Evolutionary conservation across 2,329 filamentous ascomycete species (phyloP).

Genomic region (Ascosphaera apis): DNA sequence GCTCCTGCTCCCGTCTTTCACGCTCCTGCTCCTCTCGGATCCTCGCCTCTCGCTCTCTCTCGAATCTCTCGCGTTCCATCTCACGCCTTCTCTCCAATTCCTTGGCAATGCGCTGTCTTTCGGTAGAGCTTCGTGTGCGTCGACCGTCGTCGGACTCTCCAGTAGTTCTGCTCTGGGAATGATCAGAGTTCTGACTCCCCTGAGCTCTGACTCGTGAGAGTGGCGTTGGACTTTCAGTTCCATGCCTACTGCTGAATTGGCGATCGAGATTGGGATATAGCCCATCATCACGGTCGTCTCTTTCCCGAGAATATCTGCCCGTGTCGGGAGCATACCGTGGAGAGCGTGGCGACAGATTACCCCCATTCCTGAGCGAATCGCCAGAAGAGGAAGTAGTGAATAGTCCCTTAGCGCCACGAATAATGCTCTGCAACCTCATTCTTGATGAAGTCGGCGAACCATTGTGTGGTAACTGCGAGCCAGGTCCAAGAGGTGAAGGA

Average conservation of each 20-base stretch:
- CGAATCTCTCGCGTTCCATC: slow-evolving; percentile 1
- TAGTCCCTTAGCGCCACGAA: slow-evolving; percentile 68
- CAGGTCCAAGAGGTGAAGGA: background rate
- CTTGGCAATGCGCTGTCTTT: slow-evolving; percentile 25
- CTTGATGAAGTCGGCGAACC: slow-evolving; percentile 81
- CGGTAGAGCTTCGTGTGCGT: slow-evolving; percentile 35
- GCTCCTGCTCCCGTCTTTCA: slow-evolving; percentile 1
- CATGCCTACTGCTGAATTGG: background rate
- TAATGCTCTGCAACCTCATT: slow-evolving; percentile 71
- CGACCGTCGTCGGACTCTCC: slow-evolving; percentile 10
- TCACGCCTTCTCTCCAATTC: slow-evolving; percentile 6
- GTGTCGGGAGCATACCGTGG: background rate
- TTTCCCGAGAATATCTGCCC: background rate
- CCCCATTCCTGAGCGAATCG: background rate
- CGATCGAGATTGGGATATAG: background rate
- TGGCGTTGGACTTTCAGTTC: background rate
- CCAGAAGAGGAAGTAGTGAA: slow-evolving; percentile 32
- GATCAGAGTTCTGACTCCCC: background rate
- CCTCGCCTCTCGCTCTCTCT: background rate
- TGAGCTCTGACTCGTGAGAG: background rate
- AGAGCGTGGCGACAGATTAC: background rate
- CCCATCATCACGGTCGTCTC: background rate
- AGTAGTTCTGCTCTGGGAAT: background rate
- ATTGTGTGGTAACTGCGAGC: slow-evolving; percentile 37
- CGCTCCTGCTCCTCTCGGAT: slow-evolving; percentile 3